Conservation (phyloP, 169 alveolate species). For the Plasmodium berghei region DNA sequence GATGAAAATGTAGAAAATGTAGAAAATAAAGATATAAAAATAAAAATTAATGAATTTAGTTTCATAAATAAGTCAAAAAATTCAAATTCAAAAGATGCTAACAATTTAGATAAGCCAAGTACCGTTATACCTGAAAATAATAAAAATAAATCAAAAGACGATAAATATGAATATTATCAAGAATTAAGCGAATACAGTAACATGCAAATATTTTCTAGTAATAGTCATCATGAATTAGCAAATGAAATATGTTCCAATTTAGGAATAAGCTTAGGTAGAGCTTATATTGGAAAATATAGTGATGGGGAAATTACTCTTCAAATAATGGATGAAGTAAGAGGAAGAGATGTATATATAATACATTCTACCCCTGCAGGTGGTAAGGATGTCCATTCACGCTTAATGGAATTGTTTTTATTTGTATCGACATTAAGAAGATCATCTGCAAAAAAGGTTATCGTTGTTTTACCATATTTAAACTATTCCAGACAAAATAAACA, state of each 20-base stretch:
- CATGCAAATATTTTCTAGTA: slow-evolving; percentile 79
- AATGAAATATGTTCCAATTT: slow-evolving; percentile 83
- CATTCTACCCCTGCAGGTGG: slow-evolving; percentile 89
- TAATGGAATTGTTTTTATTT: slow-evolving; percentile 76
- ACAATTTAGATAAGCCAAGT: neutral
- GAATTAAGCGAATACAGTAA: slow-evolving; percentile 76
- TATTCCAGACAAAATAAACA: slow-evolving; percentile 87
- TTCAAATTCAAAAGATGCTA: slow-evolving; percentile 1
- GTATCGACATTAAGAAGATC: slow-evolving; percentile 89
- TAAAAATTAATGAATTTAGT: slow-evolving; percentile 51
- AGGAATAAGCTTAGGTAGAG: slow-evolving; percentile 86
- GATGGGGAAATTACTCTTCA: slow-evolving; percentile 92
- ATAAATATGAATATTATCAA: slow-evolving; percentile 74
- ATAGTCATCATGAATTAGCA: slow-evolving; percentile 81
- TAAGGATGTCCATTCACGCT: slow-evolving; percentile 81
- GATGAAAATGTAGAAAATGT: slow-evolving; percentile 52
- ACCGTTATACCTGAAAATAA: neutral
- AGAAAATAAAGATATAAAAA: slow-evolving; percentile 37
- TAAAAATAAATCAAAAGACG: slow-evolving; percentile 34
- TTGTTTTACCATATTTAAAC: slow-evolving; percentile 92
- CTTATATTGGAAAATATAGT: slow-evolving; percentile 84
- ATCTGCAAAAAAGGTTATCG: slow-evolving; percentile 90
- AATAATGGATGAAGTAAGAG: slow-evolving; percentile 90
- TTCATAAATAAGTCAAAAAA: slow-evolving; percentile 34
- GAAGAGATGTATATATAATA: slow-evolving; percentile 89